Evolutionary conservation across 1,284 basidiomycete species (phyloP), one percentile per base, ranked within the genome.

Genomic region (Cerioporus squamosus): DNA sequence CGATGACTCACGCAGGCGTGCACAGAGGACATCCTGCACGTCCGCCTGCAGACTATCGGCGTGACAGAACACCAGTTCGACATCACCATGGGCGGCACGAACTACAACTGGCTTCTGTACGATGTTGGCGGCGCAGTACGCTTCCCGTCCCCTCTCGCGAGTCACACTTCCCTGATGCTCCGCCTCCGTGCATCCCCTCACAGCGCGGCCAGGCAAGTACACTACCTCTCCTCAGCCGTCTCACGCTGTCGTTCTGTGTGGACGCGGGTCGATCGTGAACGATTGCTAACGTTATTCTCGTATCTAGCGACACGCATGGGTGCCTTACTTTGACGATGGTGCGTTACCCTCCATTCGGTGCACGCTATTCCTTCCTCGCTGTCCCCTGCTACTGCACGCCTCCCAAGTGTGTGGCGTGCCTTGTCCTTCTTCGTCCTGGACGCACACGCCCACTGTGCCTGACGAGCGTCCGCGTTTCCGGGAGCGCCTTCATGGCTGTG

Each of bases 321-420:
- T 88, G 47, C 88, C 91, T 38, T 93, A 85, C 72, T 93, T 93
- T 66, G 90, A 93, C 70, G 90, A 92, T 70, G 90, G 89, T 88
- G 71, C 69, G 81, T 75, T 68, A 68, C 54, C 15, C 48, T 44
- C 22, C 29, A 4, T 36, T 12, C 33, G 8, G 26, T 29, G 33
- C 33, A 36, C 10, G 3, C 33, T 15, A 10, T 36, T 12, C 33
- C 33, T 36, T 15, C 33, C 33, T 5, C n/a, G n/a, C 26, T 29
- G 26, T 29, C 26, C 26, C 9, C 20, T 36, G n/a, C 9, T 33
- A n/a, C 26, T 31, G 46, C 26, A 17, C 20, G 14, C 18, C 14
- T 40, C 12, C n/a, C 40, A 15, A n/a, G 18, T 39, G 22, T 45
- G 42, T 40, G 18, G n/a, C 31, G 46, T 39, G 22, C 44, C 10